These are phyloP conservation scores for Micromonas pusilla DNA, from an alignment of 139 green algal species.

Conservation along the genomic window DNA sequence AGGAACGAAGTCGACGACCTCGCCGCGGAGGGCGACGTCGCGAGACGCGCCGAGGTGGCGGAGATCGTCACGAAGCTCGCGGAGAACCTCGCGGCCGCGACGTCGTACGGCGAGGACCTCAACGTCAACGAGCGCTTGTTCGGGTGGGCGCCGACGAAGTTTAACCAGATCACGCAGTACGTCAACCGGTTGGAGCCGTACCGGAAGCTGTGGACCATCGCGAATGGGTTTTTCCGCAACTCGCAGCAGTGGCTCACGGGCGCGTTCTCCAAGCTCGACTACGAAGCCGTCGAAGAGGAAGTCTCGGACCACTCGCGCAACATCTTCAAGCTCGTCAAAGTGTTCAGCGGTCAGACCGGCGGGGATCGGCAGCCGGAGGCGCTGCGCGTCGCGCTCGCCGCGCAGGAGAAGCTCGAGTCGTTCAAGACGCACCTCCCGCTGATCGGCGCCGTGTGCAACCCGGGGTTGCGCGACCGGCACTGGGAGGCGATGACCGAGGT, in stretches of 20 bases:
- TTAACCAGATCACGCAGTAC: slow-evolving; percentile 54
- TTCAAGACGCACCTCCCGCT: slow-evolving; percentile 53
- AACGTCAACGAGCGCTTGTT: slow-evolving; percentile 81
- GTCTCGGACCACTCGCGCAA: slow-evolving; percentile 52
- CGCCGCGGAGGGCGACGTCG: slow-evolving; percentile 51
- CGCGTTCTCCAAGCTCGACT: slow-evolving; percentile 65
- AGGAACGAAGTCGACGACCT: slow-evolving; percentile 65
- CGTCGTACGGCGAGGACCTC: slow-evolving; percentile 50
- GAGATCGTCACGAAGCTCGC: slow-evolving; percentile 40
- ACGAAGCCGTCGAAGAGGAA: slow-evolving; percentile 63
- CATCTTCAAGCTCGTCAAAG: slow-evolving; percentile 36
- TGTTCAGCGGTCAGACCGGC: slow-evolving; percentile 27
- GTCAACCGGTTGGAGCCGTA: slow-evolving; percentile 64
- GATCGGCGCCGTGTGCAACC: slow-evolving; percentile 46
- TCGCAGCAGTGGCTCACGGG: slow-evolving; percentile 73
- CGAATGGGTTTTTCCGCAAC: slow-evolving; percentile 59
- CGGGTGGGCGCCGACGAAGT: slow-evolving; percentile 56
- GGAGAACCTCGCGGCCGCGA: slow-evolving; percentile 10
- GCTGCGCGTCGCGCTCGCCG: slow-evolving; percentile 33
- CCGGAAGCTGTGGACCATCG: slow-evolving; percentile 61
- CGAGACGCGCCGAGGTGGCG: slow-evolving; percentile 42
- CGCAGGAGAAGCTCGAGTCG: slow-evolving; percentile 49
- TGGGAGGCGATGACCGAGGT: slow-evolving; percentile 62
- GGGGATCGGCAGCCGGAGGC: slow-evolving; percentile 22
- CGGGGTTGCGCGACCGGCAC: slow-evolving; percentile 45